Conservation (phyloP, 1,284 basidiomycete species). For the Fomitiporia mediterranea region DNA sequence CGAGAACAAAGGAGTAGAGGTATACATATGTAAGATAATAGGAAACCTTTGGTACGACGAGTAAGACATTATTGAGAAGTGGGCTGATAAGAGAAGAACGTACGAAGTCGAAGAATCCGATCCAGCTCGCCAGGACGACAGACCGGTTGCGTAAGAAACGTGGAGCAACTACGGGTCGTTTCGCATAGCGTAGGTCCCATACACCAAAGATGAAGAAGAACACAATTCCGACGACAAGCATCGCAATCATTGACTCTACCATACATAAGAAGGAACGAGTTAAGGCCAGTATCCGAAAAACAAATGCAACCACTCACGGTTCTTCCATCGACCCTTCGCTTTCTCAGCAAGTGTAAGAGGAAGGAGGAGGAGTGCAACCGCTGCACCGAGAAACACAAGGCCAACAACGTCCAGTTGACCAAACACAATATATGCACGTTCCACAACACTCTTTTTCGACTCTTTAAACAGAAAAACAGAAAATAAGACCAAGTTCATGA, state of each 20-base stretch:
- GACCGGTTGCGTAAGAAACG: slow-evolving; percentile 55
- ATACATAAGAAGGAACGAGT: neutral
- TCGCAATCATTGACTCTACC: slow-evolving; percentile 50
- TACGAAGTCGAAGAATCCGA: slow-evolving; percentile 71
- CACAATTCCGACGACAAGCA: slow-evolving; percentile 48
- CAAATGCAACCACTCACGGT: slow-evolving; percentile 32
- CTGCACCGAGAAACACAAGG: slow-evolving; percentile 57
- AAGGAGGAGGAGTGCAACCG: slow-evolving; percentile 58
- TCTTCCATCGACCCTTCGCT: slow-evolving; percentile 41
- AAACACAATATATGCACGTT: slow-evolving; percentile 14
- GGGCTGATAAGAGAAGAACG: slow-evolving; percentile 24
- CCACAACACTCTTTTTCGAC: slow-evolving; percentile 17
- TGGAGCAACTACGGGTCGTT: slow-evolving; percentile 47
- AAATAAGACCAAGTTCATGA: no score
- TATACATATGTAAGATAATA: slow-evolving; percentile 60
- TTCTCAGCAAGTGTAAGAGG: slow-evolving; percentile 56
- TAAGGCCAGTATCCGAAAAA: neutral
- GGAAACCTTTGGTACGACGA: slow-evolving; percentile 39
- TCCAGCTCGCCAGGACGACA: slow-evolving; percentile 55
- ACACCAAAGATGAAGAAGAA: slow-evolving; percentile 38
- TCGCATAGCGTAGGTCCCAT: slow-evolving; percentile 49
- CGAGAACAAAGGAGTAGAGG: slow-evolving; percentile 55
- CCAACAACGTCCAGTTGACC: slow-evolving; percentile 60
- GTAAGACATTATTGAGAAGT: neutral
- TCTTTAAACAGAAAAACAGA: neutral